Evolutionary conservation across 768 basidiomycete species (phyloP).

Genomic region (Amanita fuliginea): DNA sequence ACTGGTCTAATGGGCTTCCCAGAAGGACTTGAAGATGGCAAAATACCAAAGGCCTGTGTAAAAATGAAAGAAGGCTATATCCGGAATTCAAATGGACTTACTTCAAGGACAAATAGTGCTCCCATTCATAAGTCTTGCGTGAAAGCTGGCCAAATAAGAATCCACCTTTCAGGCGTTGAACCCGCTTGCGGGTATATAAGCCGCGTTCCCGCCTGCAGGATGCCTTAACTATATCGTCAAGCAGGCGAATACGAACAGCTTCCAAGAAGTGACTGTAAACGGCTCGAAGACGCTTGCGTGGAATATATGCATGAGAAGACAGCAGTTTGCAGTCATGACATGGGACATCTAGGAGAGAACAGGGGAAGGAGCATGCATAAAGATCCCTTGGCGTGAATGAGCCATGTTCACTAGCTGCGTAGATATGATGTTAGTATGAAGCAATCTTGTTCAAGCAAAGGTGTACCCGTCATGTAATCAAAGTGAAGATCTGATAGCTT

Average conservation of each 20-base stretch:
- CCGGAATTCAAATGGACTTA: conserved; percentile 11
- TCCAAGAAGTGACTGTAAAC: conserved; percentile 44
- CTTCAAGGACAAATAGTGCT: conserved; percentile 41
- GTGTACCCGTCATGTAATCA: conserved; percentile 44
- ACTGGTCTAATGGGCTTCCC: conserved; percentile 13
- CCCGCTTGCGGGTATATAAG: conserved; percentile 17
- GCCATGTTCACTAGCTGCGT: conserved; percentile 28
- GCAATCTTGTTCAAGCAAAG: not conserved
- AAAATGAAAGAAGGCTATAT: not conserved
- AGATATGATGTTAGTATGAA: not conserved
- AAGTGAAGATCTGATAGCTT: conserved; percentile 29
- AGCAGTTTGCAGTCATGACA: conserved; percentile 24
- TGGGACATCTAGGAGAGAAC: conserved; percentile 26
- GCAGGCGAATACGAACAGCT: conserved; percentile 44
- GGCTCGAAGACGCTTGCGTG: conserved; percentile 31
- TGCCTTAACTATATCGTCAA: conserved; percentile 41
- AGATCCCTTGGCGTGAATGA: conserved; percentile 37
- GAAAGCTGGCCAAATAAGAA: conserved; percentile 47
- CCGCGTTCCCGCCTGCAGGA: conserved; percentile 18
- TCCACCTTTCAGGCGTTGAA: conserved; percentile 46
- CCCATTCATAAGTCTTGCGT: conserved; percentile 62
- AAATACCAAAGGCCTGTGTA: conserved; percentile 42
- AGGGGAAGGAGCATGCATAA: conserved; percentile 42
- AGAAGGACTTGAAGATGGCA: conserved; percentile 50
- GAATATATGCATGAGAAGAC: conserved; percentile 18